Base-by-base conservation (phyloP, 75 land plant species). In the Ceratopteris richardii region DNA sequence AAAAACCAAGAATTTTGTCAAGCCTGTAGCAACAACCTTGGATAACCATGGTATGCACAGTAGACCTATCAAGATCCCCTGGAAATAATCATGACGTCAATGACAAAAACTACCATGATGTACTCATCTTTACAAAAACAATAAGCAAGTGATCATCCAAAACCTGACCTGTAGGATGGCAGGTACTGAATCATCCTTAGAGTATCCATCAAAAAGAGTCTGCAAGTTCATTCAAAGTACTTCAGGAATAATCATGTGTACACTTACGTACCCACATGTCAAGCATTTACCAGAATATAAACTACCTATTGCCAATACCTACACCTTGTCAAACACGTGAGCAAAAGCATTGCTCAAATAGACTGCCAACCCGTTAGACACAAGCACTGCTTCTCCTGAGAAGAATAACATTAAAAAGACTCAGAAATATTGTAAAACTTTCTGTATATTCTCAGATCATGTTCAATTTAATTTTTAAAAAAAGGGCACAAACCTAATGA, bases 341-440 rank as follows among this genome's bases (percentile, higher is more conserved):
- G 61, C 67, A 43, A 80, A 19, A 59, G 79, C 64, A 58, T 83
- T 85, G n/a, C 78, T 77, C 61, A 70, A 70, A 64, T 78, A 90
- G 16, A 86, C 73, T 31, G 77, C 73, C 26, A 90, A 52, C 22
- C 96, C 96, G 54, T 75, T 51, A n/a, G 85, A 75, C 26, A 75
- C 90, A 56, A 90, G 65, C 61, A 86, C 74, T 2, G 80, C 70
- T 72, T 90, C 96, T 18, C 90, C 96, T 58, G 36, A 14, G 17
- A 65, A 19, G 20, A n/a, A 12, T 21, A n/a, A 21, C 33, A 3
- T 19, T 13, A 60, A 22, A 20, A 43, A 42, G 6, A 19, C 11
- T n/a, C 19, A 9, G 22, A n/a, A 51, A 47, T 31, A 21, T 19
- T 29, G 30, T 24, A 29, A 46, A 61, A 17, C 20, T 36, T 46